phyloP scores from a whole-genome alignment of 805 yeast genomes.

The Lipomyces lipofer region DNA sequence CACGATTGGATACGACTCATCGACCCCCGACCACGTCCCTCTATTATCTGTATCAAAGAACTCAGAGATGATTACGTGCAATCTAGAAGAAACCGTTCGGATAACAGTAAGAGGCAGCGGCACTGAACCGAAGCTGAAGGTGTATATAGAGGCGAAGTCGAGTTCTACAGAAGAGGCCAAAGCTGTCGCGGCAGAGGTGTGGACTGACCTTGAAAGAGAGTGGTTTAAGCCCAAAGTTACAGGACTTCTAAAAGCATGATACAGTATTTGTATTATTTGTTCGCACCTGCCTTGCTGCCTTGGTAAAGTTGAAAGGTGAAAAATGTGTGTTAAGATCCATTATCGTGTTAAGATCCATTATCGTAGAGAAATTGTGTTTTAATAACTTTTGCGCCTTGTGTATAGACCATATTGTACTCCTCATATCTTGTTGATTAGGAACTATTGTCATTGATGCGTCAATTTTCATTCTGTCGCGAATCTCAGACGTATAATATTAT shows the following conservation, averaged over 20 bases:
- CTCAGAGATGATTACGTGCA: slow-evolving; percentile 85
- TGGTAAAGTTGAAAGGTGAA: too few relatives aligned
- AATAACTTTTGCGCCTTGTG: too few relatives aligned
- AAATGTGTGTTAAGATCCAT: too few relatives aligned
- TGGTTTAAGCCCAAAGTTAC: slow-evolving; percentile 71
- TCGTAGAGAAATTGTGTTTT: too few relatives aligned
- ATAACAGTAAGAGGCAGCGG: slow-evolving; percentile 94
- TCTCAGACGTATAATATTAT: too few relatives aligned
- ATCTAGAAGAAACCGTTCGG: slow-evolving; percentile 53
- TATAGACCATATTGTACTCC: too few relatives aligned
- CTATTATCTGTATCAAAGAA: slow-evolving; percentile 65
- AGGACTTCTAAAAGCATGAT: slow-evolving; percentile 39
- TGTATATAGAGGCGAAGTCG: slow-evolving; percentile 79
- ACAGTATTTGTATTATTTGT: too few relatives aligned
- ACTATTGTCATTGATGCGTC: too few relatives aligned
- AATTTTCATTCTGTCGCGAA: too few relatives aligned
- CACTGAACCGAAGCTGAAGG: slow-evolving; percentile 91
- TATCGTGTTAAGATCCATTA: too few relatives aligned
- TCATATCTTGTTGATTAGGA: too few relatives aligned
- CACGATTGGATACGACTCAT: slow-evolving; percentile 77
- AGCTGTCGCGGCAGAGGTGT: slow-evolving; percentile 58
- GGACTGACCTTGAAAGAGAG: slow-evolving; percentile 63
- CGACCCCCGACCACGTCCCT: slow-evolving; percentile 59
- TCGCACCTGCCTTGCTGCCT: too few relatives aligned
- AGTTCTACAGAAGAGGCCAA: slow-evolving; percentile 42